These are phyloP conservation scores for Sporothrix euskadiensis DNA, from an alignment of 2,329 filamentous ascomycete species.

Conservation along the genomic window DNA sequence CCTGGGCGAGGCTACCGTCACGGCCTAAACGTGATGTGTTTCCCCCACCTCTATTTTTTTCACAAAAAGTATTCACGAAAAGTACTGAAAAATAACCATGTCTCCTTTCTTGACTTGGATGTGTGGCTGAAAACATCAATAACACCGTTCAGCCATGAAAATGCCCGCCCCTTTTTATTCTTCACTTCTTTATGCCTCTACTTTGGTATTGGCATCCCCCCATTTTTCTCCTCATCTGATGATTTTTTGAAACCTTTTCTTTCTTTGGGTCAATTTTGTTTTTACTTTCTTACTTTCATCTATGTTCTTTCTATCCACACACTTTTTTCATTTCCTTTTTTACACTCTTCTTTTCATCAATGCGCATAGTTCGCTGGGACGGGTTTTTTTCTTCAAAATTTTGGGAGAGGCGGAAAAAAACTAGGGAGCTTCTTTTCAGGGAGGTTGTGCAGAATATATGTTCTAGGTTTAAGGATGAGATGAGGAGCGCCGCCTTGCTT, in stretches of 20 bases:
- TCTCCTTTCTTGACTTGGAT: conserved; percentile 17
- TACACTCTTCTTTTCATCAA: conserved; percentile 12
- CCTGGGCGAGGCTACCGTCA: conserved; percentile 40
- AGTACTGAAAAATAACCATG: background rate
- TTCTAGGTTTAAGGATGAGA: background rate
- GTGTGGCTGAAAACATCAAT: conserved; percentile 16
- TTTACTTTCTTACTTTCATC: conserved; percentile 6
- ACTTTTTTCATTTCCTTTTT: conserved; percentile 11
- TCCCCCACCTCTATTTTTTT: background rate
- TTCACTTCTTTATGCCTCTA: conserved; percentile 22
- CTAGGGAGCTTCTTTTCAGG: background rate
- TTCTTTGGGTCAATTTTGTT: conserved; percentile 23
- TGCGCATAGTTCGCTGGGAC: conserved; percentile 28
- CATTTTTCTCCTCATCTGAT: conserved; percentile 1
- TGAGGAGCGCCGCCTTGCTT: background rate
- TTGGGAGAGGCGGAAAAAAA: background rate
- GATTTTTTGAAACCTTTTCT: conserved; percentile 20
- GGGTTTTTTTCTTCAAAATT: conserved; percentile 19
- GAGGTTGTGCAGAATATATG: background rate
- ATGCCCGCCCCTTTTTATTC: conserved; percentile 23
- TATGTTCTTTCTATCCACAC: conserved; percentile 17
- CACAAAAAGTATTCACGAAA: background rate
- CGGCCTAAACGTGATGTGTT: conserved; percentile 26
- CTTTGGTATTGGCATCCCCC: conserved; percentile 1
- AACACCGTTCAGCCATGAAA: background rate